Conservation (phyloP, 768 basidiomycete genomes). For the Termitomyces sp. region DNA sequence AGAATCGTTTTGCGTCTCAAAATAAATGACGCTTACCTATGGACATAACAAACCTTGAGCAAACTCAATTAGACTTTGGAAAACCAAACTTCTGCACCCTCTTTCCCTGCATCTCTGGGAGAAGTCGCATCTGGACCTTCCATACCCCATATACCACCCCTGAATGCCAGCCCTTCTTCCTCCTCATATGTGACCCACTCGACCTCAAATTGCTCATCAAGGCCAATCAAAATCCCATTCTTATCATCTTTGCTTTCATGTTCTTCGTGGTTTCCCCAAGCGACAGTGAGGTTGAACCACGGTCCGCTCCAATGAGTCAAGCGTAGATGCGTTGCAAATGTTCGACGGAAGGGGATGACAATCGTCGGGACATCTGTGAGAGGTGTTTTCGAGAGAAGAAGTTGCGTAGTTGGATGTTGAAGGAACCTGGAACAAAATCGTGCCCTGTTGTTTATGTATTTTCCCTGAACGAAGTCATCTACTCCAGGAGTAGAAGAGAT, state of each 20-base stretch:
- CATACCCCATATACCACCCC: conserved; percentile 35
- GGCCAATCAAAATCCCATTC: conserved; percentile 24
- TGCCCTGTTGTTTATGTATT: neutral
- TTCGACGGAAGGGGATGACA: conserved; percentile 27
- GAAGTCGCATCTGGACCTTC: conserved; percentile 24
- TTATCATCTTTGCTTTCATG: conserved; percentile 15
- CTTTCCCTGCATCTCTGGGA: conserved; percentile 24
- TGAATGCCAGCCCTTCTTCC: conserved; percentile 28
- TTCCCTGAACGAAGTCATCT: too few relatives aligned
- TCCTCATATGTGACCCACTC: conserved; percentile 27
- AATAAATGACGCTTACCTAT: neutral
- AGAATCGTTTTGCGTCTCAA: neutral
- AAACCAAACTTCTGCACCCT: conserved; percentile 37
- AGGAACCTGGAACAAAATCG: conserved; percentile 18
- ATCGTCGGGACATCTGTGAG: conserved; percentile 24
- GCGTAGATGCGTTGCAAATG: conserved; percentile 30
- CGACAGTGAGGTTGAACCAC: conserved; percentile 30
- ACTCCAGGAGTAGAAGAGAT: neutral
- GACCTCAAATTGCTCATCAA: conserved; percentile 29
- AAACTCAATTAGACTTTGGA: neutral
- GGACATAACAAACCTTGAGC: neutral
- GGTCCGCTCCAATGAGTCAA: conserved; percentile 31
- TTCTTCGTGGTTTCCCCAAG: conserved; percentile 28
- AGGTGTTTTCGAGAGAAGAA: conserved; percentile 19
- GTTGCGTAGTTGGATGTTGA: conserved; percentile 19